Evolutionary conservation across 768 basidiomycete species (phyloP).

Genomic region (Omphalotus guepiniiformis): DNA sequence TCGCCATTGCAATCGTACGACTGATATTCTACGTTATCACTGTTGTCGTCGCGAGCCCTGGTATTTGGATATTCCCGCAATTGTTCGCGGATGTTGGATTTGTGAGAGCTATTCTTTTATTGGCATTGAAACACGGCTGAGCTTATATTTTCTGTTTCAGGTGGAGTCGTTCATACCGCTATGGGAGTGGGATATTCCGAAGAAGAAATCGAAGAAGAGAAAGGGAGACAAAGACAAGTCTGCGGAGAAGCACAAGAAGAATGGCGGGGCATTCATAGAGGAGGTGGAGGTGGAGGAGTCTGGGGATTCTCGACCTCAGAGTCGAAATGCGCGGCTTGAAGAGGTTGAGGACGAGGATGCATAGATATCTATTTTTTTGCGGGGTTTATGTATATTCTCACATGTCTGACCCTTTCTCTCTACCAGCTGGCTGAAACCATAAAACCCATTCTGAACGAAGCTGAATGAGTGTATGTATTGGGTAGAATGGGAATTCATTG

Average conservation of each 20-base stretch:
- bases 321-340: slow-evolving; percentile 41
- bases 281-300: slow-evolving; percentile 38
- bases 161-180: slow-evolving; percentile 95
- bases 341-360: slow-evolving; percentile 44
- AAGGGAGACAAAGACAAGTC: slow-evolving; percentile 46
- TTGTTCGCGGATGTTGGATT: slow-evolving; percentile 98
- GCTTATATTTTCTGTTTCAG: slow-evolving; percentile 35
- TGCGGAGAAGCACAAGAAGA: slow-evolving; percentile 40
- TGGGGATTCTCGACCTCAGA: slow-evolving; percentile 36
- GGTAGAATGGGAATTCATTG: too few species aligned
- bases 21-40: slow-evolving; percentile 93
- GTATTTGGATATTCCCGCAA: slow-evolving; percentile 99
- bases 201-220: slow-evolving; percentile 66
- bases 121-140: not conserved
- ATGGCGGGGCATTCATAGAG: slow-evolving; percentile 33
- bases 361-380: slow-evolving; percentile 11
- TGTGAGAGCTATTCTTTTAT: slow-evolving; percentile 48
- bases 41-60: slow-evolving; percentile 78
- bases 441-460: too few species aligned
- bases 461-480: too few species aligned
- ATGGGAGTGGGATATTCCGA: slow-evolving; percentile 94
- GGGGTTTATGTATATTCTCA: too few species aligned
- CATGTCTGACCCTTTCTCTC: too few species aligned
- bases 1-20: slow-evolving; percentile 84
- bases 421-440: too few species aligned